These are phyloP conservation scores for Boletus coccyginus DNA, from an alignment of 768 basidiomycete species.

Conservation along the genomic window DNA sequence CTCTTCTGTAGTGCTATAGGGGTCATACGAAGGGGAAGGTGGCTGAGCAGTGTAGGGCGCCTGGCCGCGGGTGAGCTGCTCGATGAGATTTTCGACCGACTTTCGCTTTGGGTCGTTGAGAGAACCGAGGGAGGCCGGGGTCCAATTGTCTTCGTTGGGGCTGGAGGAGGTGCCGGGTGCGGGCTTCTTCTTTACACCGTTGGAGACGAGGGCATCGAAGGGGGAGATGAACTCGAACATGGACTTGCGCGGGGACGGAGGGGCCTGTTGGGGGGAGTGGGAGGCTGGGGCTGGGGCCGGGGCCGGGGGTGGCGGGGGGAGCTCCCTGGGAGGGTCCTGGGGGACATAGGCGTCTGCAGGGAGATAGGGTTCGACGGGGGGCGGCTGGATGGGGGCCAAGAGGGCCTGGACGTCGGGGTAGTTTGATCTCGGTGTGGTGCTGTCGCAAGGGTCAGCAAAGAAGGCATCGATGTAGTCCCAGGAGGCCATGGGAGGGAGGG, in stretches of 20 bases:
- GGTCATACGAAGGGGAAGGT: conserved; percentile 33
- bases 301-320: conserved; percentile 21
- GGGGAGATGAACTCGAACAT: conserved; percentile 86
- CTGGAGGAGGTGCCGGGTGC: conserved; percentile 48
- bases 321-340: conserved; percentile 28
- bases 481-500: conserved; percentile 27
- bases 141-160: conserved; percentile 62
- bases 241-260: conserved; percentile 71
- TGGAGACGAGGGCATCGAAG: conserved; percentile 71
- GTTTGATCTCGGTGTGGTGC: conserved; percentile 47
- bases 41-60: conserved; percentile 37
- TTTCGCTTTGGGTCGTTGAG: conserved; percentile 63
- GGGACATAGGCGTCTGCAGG: conserved; percentile 37
- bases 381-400: conserved; percentile 46
- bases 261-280: conserved; percentile 42
- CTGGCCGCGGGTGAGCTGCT: conserved; percentile 59
- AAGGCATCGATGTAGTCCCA: conserved; percentile 33
- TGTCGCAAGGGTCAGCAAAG: conserved; percentile 31
- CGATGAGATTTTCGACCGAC: conserved; percentile 79
- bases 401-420: conserved; percentile 50
- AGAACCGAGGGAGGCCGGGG: conserved; percentile 29
- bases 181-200: conserved; percentile 67
- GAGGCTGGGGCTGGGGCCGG: conserved; percentile 20
- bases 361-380: conserved; percentile 30
- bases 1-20: conserved; percentile 41